Evolutionary conservation across 2,329 filamentous ascomycete genomes (phyloP).

Genomic region (Fusarium metavorans): DNA sequence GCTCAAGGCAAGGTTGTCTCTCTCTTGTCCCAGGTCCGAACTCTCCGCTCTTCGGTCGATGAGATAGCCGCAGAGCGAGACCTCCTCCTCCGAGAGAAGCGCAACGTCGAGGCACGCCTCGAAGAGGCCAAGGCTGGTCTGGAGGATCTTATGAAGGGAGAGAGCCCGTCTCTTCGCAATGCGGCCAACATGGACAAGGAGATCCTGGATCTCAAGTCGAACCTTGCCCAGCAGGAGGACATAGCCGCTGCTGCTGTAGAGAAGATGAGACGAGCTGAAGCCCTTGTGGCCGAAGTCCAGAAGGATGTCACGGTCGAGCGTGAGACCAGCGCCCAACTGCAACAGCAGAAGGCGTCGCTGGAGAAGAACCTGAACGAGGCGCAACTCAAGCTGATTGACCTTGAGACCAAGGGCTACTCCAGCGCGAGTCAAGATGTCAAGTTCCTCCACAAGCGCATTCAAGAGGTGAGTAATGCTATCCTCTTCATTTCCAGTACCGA

Average conservation of each 20-base stretch:
- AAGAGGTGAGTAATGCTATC: conserved; percentile 78
- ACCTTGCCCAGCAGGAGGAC: conserved; percentile 92
- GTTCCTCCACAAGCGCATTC: conserved; percentile 92
- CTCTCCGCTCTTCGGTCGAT: conserved; percentile 84
- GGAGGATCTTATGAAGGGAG: conserved; percentile 87
- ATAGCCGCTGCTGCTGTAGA: conserved; percentile 91
- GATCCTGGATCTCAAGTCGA: conserved; percentile 88
- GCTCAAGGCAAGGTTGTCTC: conserved; percentile 93
- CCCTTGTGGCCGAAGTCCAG: conserved; percentile 87
- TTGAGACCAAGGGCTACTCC: conserved; percentile 97
- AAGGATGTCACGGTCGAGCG: conserved; percentile 91
- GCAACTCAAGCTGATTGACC: conserved; percentile 88
- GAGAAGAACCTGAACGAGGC: conserved; percentile 93
- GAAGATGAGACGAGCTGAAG: conserved; percentile 96
- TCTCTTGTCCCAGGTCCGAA: conserved; percentile 88
- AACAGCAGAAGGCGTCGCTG: conserved; percentile 88
- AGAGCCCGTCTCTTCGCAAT: conserved; percentile 88
- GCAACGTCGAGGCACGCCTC: conserved; percentile 84
- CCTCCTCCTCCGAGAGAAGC: conserved; percentile 87
- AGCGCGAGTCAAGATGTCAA: conserved; percentile 94
- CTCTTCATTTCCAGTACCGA: conserved; percentile 7
- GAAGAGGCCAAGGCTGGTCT: conserved; percentile 89
- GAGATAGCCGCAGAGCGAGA: conserved; percentile 90
- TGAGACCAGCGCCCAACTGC: conserved; percentile 82
- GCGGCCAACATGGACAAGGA: conserved; percentile 91